Conservation (phyloP, 306 rosid species). For the Canavalia gladiata region DNA sequence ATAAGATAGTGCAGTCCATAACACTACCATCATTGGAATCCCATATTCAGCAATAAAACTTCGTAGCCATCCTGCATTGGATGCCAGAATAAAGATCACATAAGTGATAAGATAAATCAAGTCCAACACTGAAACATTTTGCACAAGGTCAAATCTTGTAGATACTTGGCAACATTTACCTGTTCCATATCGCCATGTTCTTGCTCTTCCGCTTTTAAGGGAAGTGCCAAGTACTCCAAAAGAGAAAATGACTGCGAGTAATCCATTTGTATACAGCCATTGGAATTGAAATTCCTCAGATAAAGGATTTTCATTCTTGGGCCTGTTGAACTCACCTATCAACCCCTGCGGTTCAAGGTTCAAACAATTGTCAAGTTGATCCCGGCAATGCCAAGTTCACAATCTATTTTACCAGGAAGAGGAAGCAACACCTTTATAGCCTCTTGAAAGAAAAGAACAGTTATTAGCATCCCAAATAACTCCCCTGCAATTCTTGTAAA, state of each 20-base stretch:
- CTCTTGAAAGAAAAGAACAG: constrained; percentile 87
- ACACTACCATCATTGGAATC: constrained; percentile 81
- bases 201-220: constrained; percentile 80
- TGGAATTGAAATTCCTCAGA: constrained; percentile 61
- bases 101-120: constrained; percentile 37
- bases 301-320: constrained; percentile 54
- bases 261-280: constrained; percentile 82
- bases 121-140: background rate
- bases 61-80: constrained; percentile 71
- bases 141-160: constrained; percentile 4
- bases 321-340: constrained; percentile 69
- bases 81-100: constrained; percentile 36
- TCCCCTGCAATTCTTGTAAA: constrained; percentile 93
- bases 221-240: constrained; percentile 72
- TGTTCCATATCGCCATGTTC: constrained; percentile 89
- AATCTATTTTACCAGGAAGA: constrained; percentile 34
- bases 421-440: constrained; percentile 75
- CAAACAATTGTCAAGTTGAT: constrained; percentile 44
- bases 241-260: constrained; percentile 75
- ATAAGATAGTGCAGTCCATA: constrained; percentile 84
- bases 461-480: constrained; percentile 87
- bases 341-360: constrained; percentile 72
- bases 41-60: constrained; percentile 86
- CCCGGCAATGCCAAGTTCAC: constrained; percentile 4
- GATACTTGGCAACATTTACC: constrained; percentile 55